Percentiles rank a stretch among this genome's conserved stretches.
Evolutionary conservation across 2,329 filamentous ascomycete species (phyloP).

Genomic region (Monilinia vaccinii-corymbosi): DNA sequence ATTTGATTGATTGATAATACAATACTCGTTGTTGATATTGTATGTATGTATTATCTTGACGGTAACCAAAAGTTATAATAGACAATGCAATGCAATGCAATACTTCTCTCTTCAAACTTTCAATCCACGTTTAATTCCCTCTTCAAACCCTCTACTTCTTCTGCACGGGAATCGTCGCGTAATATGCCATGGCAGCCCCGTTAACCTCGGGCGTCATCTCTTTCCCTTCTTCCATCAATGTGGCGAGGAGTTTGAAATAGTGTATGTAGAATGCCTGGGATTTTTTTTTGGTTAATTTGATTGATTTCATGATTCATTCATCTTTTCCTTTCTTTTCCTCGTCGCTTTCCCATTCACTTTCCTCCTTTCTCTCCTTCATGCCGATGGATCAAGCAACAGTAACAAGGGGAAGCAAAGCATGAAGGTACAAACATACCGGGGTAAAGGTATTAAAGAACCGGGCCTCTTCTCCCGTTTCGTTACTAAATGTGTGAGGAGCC

Average conservation of each 20-base stretch:
- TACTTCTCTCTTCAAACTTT: no score
- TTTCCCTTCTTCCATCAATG: slow-evolving; percentile 4
- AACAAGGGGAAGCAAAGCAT: background rate
- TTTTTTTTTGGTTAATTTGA: background rate
- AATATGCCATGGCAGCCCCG: slow-evolving; percentile 6
- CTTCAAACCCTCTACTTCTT: background rate
- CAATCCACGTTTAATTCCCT: no score
- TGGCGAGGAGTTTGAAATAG: slow-evolving; percentile 2
- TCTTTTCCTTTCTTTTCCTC: background rate
- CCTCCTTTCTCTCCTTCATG: background rate
- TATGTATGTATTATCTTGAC: no score
- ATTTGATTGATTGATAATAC: no score
- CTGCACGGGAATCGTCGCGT: slow-evolving; percentile 6
- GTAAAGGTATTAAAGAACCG: slow-evolving; percentile 7
- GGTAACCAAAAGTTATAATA: no score
- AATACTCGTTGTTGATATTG: no score
- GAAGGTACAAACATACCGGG: background rate
- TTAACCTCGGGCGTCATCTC: slow-evolving; percentile 4
- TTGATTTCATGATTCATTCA: no score
- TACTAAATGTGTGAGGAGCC: slow-evolving; percentile 8
- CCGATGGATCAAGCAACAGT: background rate
- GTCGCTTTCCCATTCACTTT: background rate
- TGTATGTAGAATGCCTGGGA: slow-evolving; percentile 7
- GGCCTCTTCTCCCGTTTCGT: slow-evolving; percentile 1
- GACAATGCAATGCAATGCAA: no score